Conservation (phyloP, 129 eudicot species). For the Heracleum sosnowskyi region DNA sequence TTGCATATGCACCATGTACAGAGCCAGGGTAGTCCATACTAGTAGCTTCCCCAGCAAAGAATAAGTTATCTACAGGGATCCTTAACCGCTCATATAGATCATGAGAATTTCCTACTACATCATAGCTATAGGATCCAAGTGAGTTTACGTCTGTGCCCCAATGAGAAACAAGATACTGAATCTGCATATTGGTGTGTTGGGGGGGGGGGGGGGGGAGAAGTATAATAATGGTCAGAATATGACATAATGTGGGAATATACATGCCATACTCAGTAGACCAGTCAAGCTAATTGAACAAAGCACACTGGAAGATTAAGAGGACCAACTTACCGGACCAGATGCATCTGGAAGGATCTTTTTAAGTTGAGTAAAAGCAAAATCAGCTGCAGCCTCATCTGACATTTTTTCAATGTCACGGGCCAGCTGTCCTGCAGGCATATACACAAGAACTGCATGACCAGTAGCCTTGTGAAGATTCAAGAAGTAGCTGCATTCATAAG, state of each 20-base stretch:
- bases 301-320: not conserved
- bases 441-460: slow-evolving; percentile 83
- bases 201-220: not conserved
- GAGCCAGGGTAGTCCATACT: slow-evolving; percentile 81
- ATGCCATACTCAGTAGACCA: not conserved
- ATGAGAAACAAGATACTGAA: slow-evolving; percentile 71
- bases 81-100: slow-evolving; percentile 85
- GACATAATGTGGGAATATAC: not conserved
- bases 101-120: slow-evolving; percentile 83
- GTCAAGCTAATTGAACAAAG: not conserved
- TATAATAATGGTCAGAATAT: not conserved
- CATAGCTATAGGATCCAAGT: slow-evolving; percentile 89
- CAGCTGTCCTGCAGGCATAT: slow-evolving; percentile 96
- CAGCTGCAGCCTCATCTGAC: slow-evolving; percentile 88
- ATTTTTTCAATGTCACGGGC: slow-evolving; percentile 82
- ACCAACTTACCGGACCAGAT: slow-evolving; percentile 28
- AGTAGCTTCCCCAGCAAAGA: slow-evolving; percentile 99
- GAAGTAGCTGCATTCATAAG: slow-evolving; percentile 83
- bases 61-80: slow-evolving; percentile 86
- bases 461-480: slow-evolving; percentile 98
- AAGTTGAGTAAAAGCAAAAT: slow-evolving; percentile 73
- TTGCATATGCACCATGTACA: slow-evolving; percentile 94
- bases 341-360: slow-evolving; percentile 81
- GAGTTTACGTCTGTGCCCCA: slow-evolving; percentile 91
- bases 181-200: slow-evolving; percentile 33